Conservation (phyloP, 352 stramenopile species). For the Globisporangium megalacanthum region DNA sequence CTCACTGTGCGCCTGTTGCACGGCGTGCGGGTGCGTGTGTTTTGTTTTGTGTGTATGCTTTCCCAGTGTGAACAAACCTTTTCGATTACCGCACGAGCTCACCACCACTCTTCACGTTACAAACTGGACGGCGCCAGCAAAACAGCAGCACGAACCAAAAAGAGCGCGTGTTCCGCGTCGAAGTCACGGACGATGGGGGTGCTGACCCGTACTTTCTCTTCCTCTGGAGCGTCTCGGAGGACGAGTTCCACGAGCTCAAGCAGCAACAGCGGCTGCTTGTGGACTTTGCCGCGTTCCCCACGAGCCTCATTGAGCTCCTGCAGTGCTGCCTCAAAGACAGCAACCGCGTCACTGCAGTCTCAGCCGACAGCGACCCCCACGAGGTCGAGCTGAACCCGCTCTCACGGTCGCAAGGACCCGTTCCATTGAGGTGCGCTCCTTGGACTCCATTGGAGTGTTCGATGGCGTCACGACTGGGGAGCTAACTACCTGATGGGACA, state of each 20-base stretch:
- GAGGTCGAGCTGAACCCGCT: conserved; percentile 18
- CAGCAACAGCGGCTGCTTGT: conserved; percentile 91
- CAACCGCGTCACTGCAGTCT: conserved; percentile 21
- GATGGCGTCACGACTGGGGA: neutral
- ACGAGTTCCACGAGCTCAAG: conserved; percentile 94
- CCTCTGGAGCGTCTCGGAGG: conserved; percentile 90
- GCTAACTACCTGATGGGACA: neutral
- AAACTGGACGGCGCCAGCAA: conserved; percentile 30
- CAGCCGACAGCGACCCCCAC: neutral
- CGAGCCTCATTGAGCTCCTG: conserved; percentile 91
- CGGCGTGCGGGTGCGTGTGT: conserved; percentile 56
- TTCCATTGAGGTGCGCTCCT: conserved; percentile 47
- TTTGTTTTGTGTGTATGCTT: neutral
- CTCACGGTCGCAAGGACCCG: conserved; percentile 55
- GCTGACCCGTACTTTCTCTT: conserved; percentile 91
- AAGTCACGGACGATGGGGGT: conserved; percentile 92
- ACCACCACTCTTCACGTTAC: neutral
- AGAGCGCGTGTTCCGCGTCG: conserved; percentile 87
- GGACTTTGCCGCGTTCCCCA: conserved; percentile 90
- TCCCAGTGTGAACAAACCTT: neutral
- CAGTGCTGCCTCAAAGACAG: conserved; percentile 83
- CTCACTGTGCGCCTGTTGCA: conserved; percentile 76
- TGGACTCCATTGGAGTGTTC: neutral
- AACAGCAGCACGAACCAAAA: conserved; percentile 74
- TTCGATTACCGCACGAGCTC: neutral